Evolutionary conservation across 1,139 yeast genomes (phyloP), one percentile per base, ranked within the genome.

Genomic region (Meyerozyma guilliermondii): DNA sequence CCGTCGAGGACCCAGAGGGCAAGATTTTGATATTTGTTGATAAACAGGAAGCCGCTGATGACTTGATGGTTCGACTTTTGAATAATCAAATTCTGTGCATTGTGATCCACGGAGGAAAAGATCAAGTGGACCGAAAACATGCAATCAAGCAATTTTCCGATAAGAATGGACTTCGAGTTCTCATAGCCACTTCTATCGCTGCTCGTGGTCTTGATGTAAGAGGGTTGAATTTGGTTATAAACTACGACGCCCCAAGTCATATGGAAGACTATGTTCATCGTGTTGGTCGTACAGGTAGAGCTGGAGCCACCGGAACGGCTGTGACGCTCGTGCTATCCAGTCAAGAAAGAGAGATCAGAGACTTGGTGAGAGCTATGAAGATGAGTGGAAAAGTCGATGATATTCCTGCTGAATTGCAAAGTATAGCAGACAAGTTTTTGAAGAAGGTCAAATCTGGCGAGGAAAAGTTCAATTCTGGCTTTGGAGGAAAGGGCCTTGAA

Each of bases 261-360:
- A 77, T 91, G 76, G 98, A 95, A 49, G 98, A 94, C 59, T 92
- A 92, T 56, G 95, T 94, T 6, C 99, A 92, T 62, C 74, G 98
- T 24, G 96, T 91, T 0, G 99, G 99, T 0, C 71, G 99, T 49
- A 94, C 99, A 0, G 99, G 98, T 0, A 72, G 99, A 47, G 98
- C 97, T 1, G 95, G 95, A 0, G 74, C 74, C 35, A 63, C 50
- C 18, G 98, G 98, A 0, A 74, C 78, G 0, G 96, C 97, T 0
- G 66, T 86, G 1, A 86, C 97, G 0, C 79, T 92, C 51, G 71
- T 94, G 2, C 66, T 80, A 0, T 67, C 76, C 0, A 67, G 67
- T 16, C 95, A 92, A 55, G 88, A 80, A 36, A 66, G 88, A 35
- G 75, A 81, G 6, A 85, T 88, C 1, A 69, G 79, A 11, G 95